Percentiles rank a stretch among this genome's conserved stretches.
Evolutionary conservation across 1,139 yeast genomes (phyloP).

Genomic region (Zhuliangozyma parablackwelliae): DNA sequence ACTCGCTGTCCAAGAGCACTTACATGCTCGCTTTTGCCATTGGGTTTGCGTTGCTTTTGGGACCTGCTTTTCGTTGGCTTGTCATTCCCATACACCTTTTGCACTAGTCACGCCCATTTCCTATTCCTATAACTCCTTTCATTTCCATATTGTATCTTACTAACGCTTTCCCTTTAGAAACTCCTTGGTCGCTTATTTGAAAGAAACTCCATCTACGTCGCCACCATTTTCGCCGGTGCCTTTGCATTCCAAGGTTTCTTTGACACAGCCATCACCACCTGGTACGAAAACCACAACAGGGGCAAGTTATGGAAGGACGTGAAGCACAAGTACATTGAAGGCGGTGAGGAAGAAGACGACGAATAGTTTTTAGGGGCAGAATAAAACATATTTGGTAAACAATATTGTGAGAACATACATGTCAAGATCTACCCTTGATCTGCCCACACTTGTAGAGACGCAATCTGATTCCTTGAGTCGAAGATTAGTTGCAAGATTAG

Average conservation of each 20-base stretch:
- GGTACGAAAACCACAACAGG: conserved; percentile 85
- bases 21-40: too few relatives aligned
- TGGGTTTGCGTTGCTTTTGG: too few relatives aligned
- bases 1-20: too few relatives aligned
- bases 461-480: too few relatives aligned
- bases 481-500: too few relatives aligned
- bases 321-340: conserved; percentile 58
- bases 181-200: conserved; percentile 57
- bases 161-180: conserved; percentile 14
- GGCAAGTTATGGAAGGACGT: conserved; percentile 98
- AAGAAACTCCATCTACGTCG: conserved; percentile 91
- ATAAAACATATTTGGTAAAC: too few relatives aligned
- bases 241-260: conserved; percentile 86
- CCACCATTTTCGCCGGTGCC: conserved; percentile 79
- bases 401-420: too few relatives aligned
- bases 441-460: too few relatives aligned
- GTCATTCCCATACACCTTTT: too few relatives aligned
- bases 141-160: conserved; percentile 4
- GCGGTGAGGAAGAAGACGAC: conserved; percentile 57
- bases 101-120: not conserved
- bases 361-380: conserved; percentile 12
- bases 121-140: not conserved
- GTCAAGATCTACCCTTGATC: too few relatives aligned
- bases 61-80: too few relatives aligned
- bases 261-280: conserved; percentile 69